Evolutionary conservation across 805 yeast genomes (phyloP), one percentile per base, ranked within the genome.

Genomic region (Candida caryicola): DNA sequence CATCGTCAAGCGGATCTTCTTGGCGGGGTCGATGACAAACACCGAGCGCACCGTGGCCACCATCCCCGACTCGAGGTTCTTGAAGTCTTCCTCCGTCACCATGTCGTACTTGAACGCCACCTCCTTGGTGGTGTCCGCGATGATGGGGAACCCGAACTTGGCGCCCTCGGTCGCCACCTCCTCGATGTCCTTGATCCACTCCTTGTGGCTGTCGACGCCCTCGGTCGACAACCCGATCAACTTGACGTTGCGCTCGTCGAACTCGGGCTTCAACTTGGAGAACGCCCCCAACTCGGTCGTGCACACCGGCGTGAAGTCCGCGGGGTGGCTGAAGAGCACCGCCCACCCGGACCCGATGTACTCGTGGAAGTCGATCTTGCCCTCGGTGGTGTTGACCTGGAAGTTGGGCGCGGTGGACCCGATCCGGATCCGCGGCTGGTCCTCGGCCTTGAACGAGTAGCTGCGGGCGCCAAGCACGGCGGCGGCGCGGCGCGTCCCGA

Each of bases 231-330:
- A 66, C 27, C 87, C 88, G 55, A 82, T 74, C 55, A 82, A 68
- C 54, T 81, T 80, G 39, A 81, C 81, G 40, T 76, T 75, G 58
- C 87, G 71, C 58, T 76, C 73, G 50, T 69, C 69, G 55, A 82
- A 82, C 57, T 82, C 87, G 10, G 84, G 83, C 55, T 81, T 79
- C 55, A 82, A 66, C 55, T 77, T 75, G 47, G 87, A 82, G 54
- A 82, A 81, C 5, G 87, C 88, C 46, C 88, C 88, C 43, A 82
- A 69, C 60, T 82, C 89, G 36, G 89, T 82, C 46, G 88, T 82
- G 60, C 89, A 82, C 33, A 82, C 85, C 25, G 89, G 89, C 15
- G 89, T 82, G 69, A 78, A 82, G 58, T 82, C 88, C 47, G 81
- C 87, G 39, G 89, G 89, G 57, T 82, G 88, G 23, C 85, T 78